Conservation (phyloP, 192 early-diverging fungal species). For the Coemansia sp. region DNA sequence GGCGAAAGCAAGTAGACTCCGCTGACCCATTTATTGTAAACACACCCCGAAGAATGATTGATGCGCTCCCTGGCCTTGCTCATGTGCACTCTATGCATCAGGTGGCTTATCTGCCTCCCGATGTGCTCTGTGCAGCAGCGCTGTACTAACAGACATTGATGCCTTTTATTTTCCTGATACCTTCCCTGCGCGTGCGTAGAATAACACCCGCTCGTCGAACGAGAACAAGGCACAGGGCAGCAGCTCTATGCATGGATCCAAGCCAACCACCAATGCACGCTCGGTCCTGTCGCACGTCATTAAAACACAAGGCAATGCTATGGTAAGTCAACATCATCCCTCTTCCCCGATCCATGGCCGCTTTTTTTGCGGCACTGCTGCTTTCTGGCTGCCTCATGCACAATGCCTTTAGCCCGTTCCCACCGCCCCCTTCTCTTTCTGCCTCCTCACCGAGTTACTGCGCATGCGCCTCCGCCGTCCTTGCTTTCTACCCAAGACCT, state of each 20-base stretch:
- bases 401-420: slow-evolving; percentile 1
- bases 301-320: neutral
- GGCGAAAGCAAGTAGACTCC: neutral
- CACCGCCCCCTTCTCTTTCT: neutral
- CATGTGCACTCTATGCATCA: neutral
- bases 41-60: neutral
- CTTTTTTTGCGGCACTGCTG: neutral
- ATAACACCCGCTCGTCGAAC: neutral
- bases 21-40: neutral
- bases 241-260: neutral
- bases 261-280: slow-evolving; percentile 1
- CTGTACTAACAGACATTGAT: neutral
- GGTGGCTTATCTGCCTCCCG: neutral
- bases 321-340: neutral
- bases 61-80: neutral
- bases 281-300: neutral
- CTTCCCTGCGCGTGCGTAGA: neutral
- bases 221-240: slow-evolving; percentile 1
- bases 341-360: neutral
- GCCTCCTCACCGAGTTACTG: neutral
- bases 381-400: neutral
- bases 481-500: neutral
- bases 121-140: neutral
- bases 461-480: neutral
- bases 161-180: neutral